These are phyloP conservation scores for Geranomyces variabilis DNA, from an alignment of 192 early-diverging fungal species.

Conservation along the genomic window DNA sequence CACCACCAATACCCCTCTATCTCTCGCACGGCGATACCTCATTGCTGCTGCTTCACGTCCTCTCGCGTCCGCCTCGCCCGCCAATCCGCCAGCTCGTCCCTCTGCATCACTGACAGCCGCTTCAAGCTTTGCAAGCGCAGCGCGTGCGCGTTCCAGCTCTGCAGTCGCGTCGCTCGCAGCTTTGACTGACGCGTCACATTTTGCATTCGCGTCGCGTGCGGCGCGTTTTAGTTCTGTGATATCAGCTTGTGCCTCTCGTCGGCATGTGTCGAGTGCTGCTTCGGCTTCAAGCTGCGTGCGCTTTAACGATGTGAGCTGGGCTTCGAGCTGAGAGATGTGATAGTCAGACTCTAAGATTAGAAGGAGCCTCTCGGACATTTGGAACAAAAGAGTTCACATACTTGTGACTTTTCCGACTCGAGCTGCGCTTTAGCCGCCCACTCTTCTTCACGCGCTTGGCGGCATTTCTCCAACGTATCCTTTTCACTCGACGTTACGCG, in stretches of 20 bases:
- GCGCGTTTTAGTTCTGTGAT: constrained; percentile 11
- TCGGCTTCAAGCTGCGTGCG: constrained; percentile 22
- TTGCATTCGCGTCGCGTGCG: neutral
- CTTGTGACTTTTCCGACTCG: constrained; percentile 42
- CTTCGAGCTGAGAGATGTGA: constrained; percentile 30
- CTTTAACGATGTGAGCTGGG: constrained; percentile 30
- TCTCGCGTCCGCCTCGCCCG: neutral
- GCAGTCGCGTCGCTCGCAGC: neutral
- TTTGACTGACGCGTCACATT: constrained; percentile 15
- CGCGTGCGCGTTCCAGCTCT: constrained; percentile 5
- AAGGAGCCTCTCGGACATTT: too few relatives aligned
- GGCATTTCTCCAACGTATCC: constrained; percentile 43
- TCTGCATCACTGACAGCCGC: neutral
- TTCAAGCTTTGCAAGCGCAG: neutral
- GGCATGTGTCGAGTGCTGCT: neutral
- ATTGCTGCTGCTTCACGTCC: too few relatives aligned
- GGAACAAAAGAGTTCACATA: constrained; percentile 14
- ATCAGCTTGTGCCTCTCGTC: constrained; percentile 20
- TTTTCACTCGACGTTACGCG: constrained; percentile 41
- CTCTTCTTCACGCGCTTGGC: constrained; percentile 46
- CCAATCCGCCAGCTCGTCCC: neutral
- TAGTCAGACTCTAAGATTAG: too few relatives aligned
- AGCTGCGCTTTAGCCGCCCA: constrained; percentile 41
- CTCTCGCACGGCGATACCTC: too few relatives aligned
- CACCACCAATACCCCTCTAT: neutral